A percentile compares a stretch with the other conserved stretches of the same genome.
These are phyloP conservation scores for Hymenoscyphus salicellus DNA, from an alignment of 2,329 filamentous ascomycete genomes.

Conservation along the genomic window DNA sequence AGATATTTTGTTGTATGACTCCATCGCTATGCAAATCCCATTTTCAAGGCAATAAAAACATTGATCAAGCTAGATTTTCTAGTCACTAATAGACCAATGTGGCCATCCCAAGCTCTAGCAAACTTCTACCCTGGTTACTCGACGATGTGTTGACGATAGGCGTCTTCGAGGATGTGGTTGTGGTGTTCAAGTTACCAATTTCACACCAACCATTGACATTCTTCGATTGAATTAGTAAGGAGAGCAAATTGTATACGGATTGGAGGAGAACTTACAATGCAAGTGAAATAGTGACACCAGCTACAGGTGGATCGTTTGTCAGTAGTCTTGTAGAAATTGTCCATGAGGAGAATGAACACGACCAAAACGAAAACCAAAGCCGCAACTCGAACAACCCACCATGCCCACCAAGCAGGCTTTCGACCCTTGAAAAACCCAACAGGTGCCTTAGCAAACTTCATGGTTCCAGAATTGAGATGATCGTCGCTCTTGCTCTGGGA, in stretches of 20 bases:
- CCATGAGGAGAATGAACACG: conserved; percentile 79
- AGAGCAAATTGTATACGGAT: conserved; percentile 54
- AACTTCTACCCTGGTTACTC: too few relatives aligned
- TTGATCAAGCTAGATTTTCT: background rate
- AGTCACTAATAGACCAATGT: background rate
- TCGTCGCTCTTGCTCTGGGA: conserved; percentile 44
- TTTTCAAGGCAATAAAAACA: background rate
- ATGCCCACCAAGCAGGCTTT: conserved; percentile 93
- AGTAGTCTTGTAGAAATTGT: conserved; percentile 74
- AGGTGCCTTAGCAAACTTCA: conserved; percentile 57
- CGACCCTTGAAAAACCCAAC: conserved; percentile 85
- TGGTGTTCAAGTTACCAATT: conserved; percentile 29
- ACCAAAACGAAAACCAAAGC: conserved; percentile 77
- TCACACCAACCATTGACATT: conserved; percentile 68
- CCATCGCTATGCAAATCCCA: conserved; percentile 27
- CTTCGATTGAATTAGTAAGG: conserved; percentile 43
- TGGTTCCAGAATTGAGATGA: conserved; percentile 26
- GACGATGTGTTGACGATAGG: background rate
- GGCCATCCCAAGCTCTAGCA: background rate
- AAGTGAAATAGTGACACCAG: conserved; percentile 96
- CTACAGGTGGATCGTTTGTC: conserved; percentile 68
- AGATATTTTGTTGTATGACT: conserved; percentile 17
- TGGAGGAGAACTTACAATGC: conserved; percentile 64
- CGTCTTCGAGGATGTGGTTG: conserved; percentile 14
- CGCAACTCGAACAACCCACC: conserved; percentile 84